Percentiles rank a stretch among this genome's conserved stretches.
These are phyloP conservation scores for Durusdinium trenchii DNA, from an alignment of 73 alveolate species.

Conservation along the genomic window DNA sequence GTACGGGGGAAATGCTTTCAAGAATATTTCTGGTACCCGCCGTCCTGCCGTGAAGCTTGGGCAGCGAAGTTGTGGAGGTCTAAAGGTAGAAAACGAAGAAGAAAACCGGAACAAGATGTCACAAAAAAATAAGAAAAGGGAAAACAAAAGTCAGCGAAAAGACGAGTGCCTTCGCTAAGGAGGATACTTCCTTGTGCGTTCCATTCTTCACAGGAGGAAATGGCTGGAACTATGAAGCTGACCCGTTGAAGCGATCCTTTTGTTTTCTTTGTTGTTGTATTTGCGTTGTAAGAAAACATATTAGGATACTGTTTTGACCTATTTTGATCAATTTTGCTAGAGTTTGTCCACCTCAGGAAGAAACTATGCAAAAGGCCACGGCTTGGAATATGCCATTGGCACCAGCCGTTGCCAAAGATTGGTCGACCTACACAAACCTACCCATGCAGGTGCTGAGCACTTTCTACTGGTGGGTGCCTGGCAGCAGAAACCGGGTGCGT, in stretches of 20 bases:
- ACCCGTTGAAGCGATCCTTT: too few species aligned
- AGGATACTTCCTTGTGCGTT: background rate
- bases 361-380: constrained; percentile 30
- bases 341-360: too few species aligned
- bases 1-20: background rate
- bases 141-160: background rate
- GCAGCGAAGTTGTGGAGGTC: background rate
- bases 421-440: background rate
- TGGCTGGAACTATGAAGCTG: constrained; percentile 17
- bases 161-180: background rate
- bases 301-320: too few species aligned
- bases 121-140: too few species aligned
- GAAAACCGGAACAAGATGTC: too few species aligned
- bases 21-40: constrained; percentile 9
- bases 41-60: background rate
- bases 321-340: too few species aligned
- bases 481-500: background rate
- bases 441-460: background rate
- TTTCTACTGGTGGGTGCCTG: constrained; percentile 46
- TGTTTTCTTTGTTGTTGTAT: too few species aligned
- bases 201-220: background rate
- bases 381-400: constrained; percentile 30
- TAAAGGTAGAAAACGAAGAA: background rate
- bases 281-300: too few species aligned
- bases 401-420: background rate